A percentile compares a stretch with the other conserved stretches of the same genome.
Conservation (phyloP, 1,284 basidiomycete genomes). For the Leccinum pachyderme region DNA sequence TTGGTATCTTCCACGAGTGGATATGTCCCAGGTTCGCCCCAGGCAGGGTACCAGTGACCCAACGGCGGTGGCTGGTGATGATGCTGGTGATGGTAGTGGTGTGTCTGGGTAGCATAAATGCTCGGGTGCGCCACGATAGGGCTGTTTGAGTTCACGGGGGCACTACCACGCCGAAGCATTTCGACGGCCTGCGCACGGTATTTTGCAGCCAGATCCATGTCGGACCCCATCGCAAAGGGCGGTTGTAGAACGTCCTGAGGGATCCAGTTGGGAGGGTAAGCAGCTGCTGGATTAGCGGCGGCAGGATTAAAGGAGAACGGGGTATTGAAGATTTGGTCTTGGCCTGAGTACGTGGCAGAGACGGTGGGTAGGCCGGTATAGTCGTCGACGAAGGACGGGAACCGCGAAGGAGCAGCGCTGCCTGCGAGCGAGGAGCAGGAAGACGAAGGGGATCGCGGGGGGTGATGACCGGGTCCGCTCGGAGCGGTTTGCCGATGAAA, state of each 20-base stretch:
- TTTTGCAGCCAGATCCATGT: conserved; percentile 45
- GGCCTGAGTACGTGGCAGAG: conserved; percentile 11
- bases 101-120: conserved; percentile 20
- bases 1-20: not conserved
- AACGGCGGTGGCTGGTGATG: conserved; percentile 14
- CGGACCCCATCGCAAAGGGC: conserved; percentile 21
- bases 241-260: conserved; percentile 20
- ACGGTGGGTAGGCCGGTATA: conserved; percentile 33
- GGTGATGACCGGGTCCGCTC: conserved; percentile 63
- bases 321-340: conserved; percentile 37
- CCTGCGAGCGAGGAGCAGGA: conserved; percentile 19
- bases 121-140: conserved; percentile 8
- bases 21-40: not conserved
- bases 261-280: conserved; percentile 19
- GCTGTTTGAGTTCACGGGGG: conserved; percentile 9
- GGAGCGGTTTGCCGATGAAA: conserved; percentile 81
- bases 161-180: conserved; percentile 36
- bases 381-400: conserved; percentile 33
- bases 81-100: conserved; percentile 1
- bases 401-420: conserved; percentile 4
- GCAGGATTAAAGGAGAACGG: conserved; percentile 33
- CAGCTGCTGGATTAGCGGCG: conserved; percentile 2
- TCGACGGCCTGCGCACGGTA: conserved; percentile 49
- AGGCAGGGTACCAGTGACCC: conserved; percentile 8
- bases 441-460: conserved; percentile 29